phyloP scores from a whole-genome alignment of 2,329 filamentous ascomycete genomes.

The Alternaria sp. region DNA sequence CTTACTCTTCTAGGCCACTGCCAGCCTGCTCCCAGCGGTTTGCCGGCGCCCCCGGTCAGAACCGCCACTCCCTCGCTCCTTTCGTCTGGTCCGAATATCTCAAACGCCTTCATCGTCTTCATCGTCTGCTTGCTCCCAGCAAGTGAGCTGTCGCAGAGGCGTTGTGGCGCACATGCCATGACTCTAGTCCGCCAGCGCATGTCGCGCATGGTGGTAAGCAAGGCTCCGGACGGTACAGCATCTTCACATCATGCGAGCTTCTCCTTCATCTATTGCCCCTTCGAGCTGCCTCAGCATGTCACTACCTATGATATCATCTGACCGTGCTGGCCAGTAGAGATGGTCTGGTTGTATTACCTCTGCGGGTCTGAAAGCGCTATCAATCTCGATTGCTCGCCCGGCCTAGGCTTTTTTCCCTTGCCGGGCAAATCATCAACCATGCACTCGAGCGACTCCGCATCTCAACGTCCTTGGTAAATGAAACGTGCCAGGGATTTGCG shows the following conservation, averaged over 20 bases:
- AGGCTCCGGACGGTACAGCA: slow-evolving; percentile 19
- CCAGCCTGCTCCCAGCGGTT: not conserved
- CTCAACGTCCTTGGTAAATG: not conserved
- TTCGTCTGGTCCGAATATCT: slow-evolving; percentile 7
- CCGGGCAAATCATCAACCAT: slow-evolving; percentile 1
- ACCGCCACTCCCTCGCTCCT: slow-evolving; percentile 14
- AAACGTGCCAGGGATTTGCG: not conserved
- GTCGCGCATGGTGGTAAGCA: slow-evolving; percentile 18
- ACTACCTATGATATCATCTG: slow-evolving; percentile 5
- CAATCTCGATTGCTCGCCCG: slow-evolving; percentile 4
- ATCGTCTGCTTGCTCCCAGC: not conserved
- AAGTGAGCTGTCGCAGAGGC: slow-evolving; percentile 25
- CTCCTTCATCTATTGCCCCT: slow-evolving; percentile 25
- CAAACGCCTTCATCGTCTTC: slow-evolving; percentile 5
- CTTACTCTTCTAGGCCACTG: not conserved
- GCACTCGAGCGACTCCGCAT: slow-evolving; percentile 5
- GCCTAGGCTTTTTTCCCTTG: not conserved
- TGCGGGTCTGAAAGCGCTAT: not conserved
- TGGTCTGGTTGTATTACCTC: slow-evolving; percentile 2
- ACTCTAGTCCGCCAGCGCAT: slow-evolving; percentile 29
- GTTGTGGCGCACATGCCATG: slow-evolving; percentile 21
- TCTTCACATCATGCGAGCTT: slow-evolving; percentile 22
- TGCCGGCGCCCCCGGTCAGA: slow-evolving; percentile 12
- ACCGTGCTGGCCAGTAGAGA: slow-evolving; percentile 8
- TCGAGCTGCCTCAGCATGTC: slow-evolving; percentile 28